These are phyloP conservation scores for Agrocybe pediades DNA, from an alignment of 768 basidiomycete genomes.

Conservation along the genomic window DNA sequence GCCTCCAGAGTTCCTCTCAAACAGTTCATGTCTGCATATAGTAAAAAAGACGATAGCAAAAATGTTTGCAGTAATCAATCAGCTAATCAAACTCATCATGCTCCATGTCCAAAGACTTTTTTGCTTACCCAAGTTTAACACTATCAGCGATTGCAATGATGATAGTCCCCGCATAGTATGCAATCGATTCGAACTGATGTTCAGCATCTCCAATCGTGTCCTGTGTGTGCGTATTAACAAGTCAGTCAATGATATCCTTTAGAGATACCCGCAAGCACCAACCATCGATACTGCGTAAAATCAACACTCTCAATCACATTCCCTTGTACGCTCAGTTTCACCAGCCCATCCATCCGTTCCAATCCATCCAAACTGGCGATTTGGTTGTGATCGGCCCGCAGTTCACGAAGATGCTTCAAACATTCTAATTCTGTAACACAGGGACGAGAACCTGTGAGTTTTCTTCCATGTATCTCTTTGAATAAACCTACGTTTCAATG, in stretches of 20 bases:
- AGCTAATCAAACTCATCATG: conserved; percentile 10
- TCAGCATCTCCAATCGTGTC: conserved; percentile 71
- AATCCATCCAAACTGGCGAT: conserved; percentile 77
- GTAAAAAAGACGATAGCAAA: neutral
- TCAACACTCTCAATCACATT: conserved; percentile 71
- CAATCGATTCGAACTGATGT: conserved; percentile 78
- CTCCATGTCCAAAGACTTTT: conserved; percentile 21
- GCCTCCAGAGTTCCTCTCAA: conserved; percentile 52
- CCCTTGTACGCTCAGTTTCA: conserved; percentile 79
- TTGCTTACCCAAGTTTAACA: conserved; percentile 80
- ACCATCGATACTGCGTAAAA: conserved; percentile 70
- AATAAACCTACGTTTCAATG: conserved; percentile 72
- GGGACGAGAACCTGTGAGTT: conserved; percentile 12
- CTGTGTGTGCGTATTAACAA: conserved; percentile 27
- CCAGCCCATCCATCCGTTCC: conserved; percentile 75
- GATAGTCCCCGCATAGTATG: conserved; percentile 58
- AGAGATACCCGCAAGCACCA: conserved; percentile 25
- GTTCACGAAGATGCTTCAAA: conserved; percentile 83
- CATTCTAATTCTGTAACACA: conserved; percentile 70
- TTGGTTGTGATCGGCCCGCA: conserved; percentile 87
- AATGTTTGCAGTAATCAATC: neutral
- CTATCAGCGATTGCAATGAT: conserved; percentile 61
- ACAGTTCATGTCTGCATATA: conserved; percentile 21
- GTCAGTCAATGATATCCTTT: conserved; percentile 5
- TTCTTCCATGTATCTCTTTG: conserved; percentile 8